A percentile compares a stretch with the other conserved stretches of the same genome.
Evolutionary conservation across 805 yeast genomes (phyloP).

Genomic region (Ogataea angusta): DNA sequence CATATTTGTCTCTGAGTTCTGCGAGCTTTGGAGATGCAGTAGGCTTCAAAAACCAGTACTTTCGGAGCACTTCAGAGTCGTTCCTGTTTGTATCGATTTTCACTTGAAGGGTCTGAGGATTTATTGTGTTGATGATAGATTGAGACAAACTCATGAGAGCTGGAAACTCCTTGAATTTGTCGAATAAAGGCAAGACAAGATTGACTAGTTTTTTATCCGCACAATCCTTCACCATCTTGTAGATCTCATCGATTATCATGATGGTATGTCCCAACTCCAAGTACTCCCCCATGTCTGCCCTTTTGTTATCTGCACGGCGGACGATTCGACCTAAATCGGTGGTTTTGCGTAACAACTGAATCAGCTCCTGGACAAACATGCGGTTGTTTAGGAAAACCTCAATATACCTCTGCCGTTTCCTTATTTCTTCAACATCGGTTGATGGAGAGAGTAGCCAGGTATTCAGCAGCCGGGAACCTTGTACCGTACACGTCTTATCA

Average conservation of each 20-base stretch:
- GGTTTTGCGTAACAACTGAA: slow-evolving; percentile 40
- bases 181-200: slow-evolving; percentile 22
- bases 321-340: slow-evolving; percentile 60
- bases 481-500: slow-evolving; percentile 69
- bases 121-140: slow-evolving; percentile 29
- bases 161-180: slow-evolving; percentile 12
- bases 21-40: slow-evolving; percentile 21
- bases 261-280: slow-evolving; percentile 30
- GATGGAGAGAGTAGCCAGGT: slow-evolving; percentile 85
- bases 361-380: slow-evolving; percentile 30
- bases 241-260: slow-evolving; percentile 29
- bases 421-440: slow-evolving; percentile 53
- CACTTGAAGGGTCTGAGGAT: slow-evolving; percentile 17
- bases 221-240: slow-evolving; percentile 14
- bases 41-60: slow-evolving; percentile 26
- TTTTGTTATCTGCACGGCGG: slow-evolving; percentile 48
- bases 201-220: slow-evolving; percentile 5
- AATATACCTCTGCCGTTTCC: slow-evolving; percentile 52
- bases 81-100: slow-evolving; percentile 17
- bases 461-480: slow-evolving; percentile 76
- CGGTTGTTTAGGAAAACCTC: slow-evolving; percentile 36
- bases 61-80: slow-evolving; percentile 26
- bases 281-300: slow-evolving; percentile 30
- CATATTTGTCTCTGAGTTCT: slow-evolving; percentile 21
- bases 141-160: slow-evolving; percentile 23